Base-by-base conservation (phyloP, 1,284 basidiomycete species). In the Ganoderma boninense region DNA sequence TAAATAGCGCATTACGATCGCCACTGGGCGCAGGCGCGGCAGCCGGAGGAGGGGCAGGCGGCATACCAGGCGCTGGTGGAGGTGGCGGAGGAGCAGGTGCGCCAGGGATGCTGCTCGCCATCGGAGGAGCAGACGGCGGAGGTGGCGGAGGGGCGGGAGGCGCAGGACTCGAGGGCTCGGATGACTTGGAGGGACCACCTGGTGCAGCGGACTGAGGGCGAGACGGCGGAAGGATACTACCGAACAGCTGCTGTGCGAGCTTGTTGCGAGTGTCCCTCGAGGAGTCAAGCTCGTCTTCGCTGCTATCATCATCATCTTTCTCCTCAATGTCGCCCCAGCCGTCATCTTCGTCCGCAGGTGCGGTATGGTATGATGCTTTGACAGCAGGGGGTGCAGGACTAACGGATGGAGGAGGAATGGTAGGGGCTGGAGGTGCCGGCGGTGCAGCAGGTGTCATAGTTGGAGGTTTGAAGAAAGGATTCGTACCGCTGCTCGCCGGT, bases 271-370 rank as follows among this genome's bases (percentile, higher is more conserved):
- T 88, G 68, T 85, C 85, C 42, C 96, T 87, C 16, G 89, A 91
- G 10, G 83, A 83, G 59, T 86, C 85, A 65, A 92, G 83, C 73
- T 96, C 95, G 78, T 97, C 96, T 69, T 96, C 95, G 73, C 90
- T 93, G 75, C 90, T 92, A 73, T 92, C 90, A 32, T 89, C 87
- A 4, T 89, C 87, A 6, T 91, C 89, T 69, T 91, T 91, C 81
- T 97, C 95, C 73, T 89, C 85, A 57, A 93, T 85, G 20, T 92
- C 92, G 69, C 94, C 96, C 96, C 96, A 97, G 69, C 96, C 96
- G 29, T 95, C 92, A 32, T 90, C 89, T 23, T 82, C 84, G 32
- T 89, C 88, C 2, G 81, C 80, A 1, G 92, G 87, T 0, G 89
- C 92, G 0, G 89, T 91, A 68, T 91, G 81, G 75, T 93, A 93